These are phyloP conservation scores for Opeltia flavorubescens DNA, from an alignment of 495 filamentous ascomycete species.

Conservation along the genomic window DNA sequence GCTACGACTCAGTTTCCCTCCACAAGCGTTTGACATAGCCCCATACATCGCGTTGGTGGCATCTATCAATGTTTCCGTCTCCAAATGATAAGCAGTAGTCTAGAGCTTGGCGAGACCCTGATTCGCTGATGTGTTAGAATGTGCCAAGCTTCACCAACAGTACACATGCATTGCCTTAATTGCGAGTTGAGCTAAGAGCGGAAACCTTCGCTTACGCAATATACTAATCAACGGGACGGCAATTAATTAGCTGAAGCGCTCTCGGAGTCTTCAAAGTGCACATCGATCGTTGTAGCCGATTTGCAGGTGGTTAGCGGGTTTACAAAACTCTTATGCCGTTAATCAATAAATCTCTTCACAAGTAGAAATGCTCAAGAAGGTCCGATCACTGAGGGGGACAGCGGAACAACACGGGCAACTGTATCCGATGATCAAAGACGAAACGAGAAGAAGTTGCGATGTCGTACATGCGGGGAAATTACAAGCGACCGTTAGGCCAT, in stretches of 20 bases:
- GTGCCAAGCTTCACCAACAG: not conserved
- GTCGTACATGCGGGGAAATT: not conserved
- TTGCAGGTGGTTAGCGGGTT: not conserved
- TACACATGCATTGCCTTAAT: not conserved
- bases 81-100: not conserved
- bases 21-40: no score
- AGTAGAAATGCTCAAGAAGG: not conserved
- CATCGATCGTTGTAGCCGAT: not conserved
- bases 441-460: not conserved
- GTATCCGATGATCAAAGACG: not conserved
- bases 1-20: no score
- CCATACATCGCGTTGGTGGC: not conserved
- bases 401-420: not conserved
- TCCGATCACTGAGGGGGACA: not conserved
- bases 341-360: not conserved
- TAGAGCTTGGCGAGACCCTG: no score
- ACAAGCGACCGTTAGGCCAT: not conserved
- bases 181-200: not conserved
- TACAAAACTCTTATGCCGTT: not conserved
- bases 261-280: not conserved
- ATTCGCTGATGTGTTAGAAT: no score
- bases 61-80: not conserved
- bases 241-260: not conserved
- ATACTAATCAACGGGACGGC: not conserved
- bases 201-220: not conserved